phyloP scores from a whole-genome alignment of 768 basidiomycete species.

The Tulasnella sp. region DNA sequence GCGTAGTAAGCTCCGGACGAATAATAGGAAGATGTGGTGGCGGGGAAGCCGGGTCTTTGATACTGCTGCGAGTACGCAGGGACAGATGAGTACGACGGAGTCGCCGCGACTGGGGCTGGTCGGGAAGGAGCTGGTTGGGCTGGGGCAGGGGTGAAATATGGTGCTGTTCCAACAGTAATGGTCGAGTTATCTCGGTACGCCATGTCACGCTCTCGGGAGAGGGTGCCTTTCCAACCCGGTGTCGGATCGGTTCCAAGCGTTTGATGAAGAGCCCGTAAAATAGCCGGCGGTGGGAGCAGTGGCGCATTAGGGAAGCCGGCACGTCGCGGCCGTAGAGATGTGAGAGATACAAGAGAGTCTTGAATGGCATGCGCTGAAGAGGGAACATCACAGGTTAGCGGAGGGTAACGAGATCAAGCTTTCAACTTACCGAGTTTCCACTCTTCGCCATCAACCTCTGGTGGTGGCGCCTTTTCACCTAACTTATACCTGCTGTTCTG shows the following conservation, averaged over 20 bases:
- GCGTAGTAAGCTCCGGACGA: not conserved
- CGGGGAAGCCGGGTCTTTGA: constrained; percentile 4
- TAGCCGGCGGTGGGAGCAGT: constrained; percentile 63
- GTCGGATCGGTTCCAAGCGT: constrained; percentile 44
- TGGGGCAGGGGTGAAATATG: constrained; percentile 31
- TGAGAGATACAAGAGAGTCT: constrained; percentile 66
- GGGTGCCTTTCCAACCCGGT: constrained; percentile 36
- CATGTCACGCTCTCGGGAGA: constrained; percentile 30
- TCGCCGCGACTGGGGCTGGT: constrained; percentile 4
- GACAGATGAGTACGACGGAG: not conserved
- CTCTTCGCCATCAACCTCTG: constrained; percentile 72
- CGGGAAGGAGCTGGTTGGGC: constrained; percentile 20
- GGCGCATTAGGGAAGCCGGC: constrained; percentile 48
- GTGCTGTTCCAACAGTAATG: constrained; percentile 26
- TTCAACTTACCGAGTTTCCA: constrained; percentile 71
- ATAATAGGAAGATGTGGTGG: constrained; percentile 16
- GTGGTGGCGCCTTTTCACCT: constrained; percentile 36
- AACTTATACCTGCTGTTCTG: constrained; percentile 60
- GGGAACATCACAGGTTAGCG: constrained; percentile 10
- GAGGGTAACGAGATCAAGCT: not conserved
- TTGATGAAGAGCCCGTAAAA: constrained; percentile 71
- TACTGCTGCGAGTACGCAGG: constrained; percentile 17
- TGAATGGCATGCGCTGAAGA: constrained; percentile 69
- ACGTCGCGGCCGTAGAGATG: constrained; percentile 70
- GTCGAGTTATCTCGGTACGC: constrained; percentile 36